These are phyloP conservation scores for Saccharomyces pastorianus DNA, from an alignment of 1,139 yeast genomes.

Conservation along the genomic window DNA sequence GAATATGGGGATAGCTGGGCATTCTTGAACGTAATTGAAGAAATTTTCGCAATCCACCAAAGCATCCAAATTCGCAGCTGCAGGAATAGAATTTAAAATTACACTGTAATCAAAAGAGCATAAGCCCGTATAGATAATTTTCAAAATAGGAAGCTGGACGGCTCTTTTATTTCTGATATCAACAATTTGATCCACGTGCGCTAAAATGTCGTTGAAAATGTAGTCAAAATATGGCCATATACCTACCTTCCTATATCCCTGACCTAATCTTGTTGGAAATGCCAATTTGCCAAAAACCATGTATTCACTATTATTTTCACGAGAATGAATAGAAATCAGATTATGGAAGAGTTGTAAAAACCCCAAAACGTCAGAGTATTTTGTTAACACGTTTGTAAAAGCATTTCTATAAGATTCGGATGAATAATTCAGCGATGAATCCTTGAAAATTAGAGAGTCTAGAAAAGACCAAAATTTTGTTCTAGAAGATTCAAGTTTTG, in stretches of 20 bases:
- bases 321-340: slow-evolving; percentile 33
- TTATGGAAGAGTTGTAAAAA: slow-evolving; percentile 42
- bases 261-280: slow-evolving; percentile 61
- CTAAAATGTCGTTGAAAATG: slow-evolving; percentile 57
- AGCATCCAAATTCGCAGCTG: slow-evolving; percentile 44
- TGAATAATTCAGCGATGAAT: slow-evolving; percentile 9
- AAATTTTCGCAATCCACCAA: slow-evolving; percentile 40
- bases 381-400: slow-evolving; percentile 27
- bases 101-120: slow-evolving; percentile 57
- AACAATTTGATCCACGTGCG: slow-evolving; percentile 31
- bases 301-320: slow-evolving; percentile 31
- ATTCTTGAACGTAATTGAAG: slow-evolving; percentile 40
- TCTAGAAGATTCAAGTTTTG: slow-evolving; percentile 38
- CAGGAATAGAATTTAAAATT: slow-evolving; percentile 42
- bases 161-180: slow-evolving; percentile 35
- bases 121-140: slow-evolving; percentile 47
- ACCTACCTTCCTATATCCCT: slow-evolving; percentile 54
- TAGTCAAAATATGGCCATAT: slow-evolving; percentile 77
- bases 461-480: slow-evolving; percentile 58
- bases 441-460: slow-evolving; percentile 65
- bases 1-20: slow-evolving; percentile 62
- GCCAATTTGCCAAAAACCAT: slow-evolving; percentile 37
- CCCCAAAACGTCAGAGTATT: slow-evolving; percentile 51
- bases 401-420: slow-evolving; percentile 21
- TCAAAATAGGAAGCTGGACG: slow-evolving; percentile 48